Evolutionary conservation across 2,329 filamentous ascomycete genomes (phyloP), one percentile per base, ranked within the genome.

Genomic region (Sclerotinia trifoliorum): DNA sequence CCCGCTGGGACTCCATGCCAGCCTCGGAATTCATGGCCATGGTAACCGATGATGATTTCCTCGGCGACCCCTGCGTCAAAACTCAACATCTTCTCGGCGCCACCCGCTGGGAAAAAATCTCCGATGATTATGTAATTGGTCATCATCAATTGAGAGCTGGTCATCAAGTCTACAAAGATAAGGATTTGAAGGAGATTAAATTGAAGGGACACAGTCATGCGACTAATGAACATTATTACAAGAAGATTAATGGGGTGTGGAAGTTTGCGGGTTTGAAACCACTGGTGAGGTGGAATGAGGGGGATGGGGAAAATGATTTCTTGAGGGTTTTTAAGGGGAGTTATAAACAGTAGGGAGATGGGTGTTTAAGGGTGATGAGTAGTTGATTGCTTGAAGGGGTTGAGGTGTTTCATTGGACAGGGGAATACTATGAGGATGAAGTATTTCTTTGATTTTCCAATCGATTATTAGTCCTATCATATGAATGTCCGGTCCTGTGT

Each of bases 31-130:
- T 84, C 79, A 80, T 89, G 75, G 74, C 78, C 71, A 88, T 89
- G 85, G 80, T 87, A 72, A 85, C 85, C 35, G 81, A 83, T 75
- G 78, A 80, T 26, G 78, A 81, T 2, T 86, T 90, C 70, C 80
- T 90, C 35, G 87, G 88, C 69, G 85, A 89, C 78, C 83, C 83
- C 46, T 81, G 85, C 26, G 80, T 90, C 68, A 85, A 84, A 78
- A 90, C 87, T 8, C 88, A 90, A 77, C 88, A 90, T 79, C 84
- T 89, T 74, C 83, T 89, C 73, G 86, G 86, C 64, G 83, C 81
- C 46, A 82, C 83, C 24, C 83, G 84, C 77, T 89, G 84, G 83
- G 82, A 86, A 75, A 83, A 82, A 72, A 76, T 87, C 51, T 85
- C 83, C 1, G 85, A 86, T 68, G 84, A 81, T n/a, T 82, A 86